These are phyloP conservation scores for Citrullus mucosospermus DNA, from an alignment of 306 rosid genomes.

Conservation along the genomic window DNA sequence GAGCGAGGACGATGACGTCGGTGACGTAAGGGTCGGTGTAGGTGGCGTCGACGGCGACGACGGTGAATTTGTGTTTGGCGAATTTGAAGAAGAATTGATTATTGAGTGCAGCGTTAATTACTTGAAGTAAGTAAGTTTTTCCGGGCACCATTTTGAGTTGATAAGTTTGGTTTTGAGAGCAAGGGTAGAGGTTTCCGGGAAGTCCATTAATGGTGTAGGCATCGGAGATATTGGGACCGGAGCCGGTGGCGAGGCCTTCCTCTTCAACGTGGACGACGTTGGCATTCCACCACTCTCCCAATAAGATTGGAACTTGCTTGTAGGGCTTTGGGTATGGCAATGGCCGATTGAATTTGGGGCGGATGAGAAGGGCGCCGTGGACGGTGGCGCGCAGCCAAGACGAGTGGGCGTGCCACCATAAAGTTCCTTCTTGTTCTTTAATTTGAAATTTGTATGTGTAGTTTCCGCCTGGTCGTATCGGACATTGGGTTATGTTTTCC, in stretches of 20 bases:
- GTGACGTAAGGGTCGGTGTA: slow-evolving; percentile 39
- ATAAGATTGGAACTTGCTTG: slow-evolving; percentile 34
- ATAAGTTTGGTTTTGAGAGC: slow-evolving; percentile 29
- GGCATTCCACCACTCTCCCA: slow-evolving; percentile 73
- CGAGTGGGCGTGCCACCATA: slow-evolving; percentile 70
- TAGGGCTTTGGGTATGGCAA: slow-evolving; percentile 32
- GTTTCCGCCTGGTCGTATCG: slow-evolving; percentile 28
- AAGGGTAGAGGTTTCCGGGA: slow-evolving; percentile 43
- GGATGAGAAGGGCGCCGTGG: slow-evolving; percentile 48
- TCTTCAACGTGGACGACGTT: slow-evolving; percentile 32
- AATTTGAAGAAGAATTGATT: slow-evolving; percentile 45
- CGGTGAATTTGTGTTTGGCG: slow-evolving; percentile 49
- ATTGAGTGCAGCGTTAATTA: slow-evolving; percentile 56
- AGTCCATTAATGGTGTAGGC: slow-evolving; percentile 59
- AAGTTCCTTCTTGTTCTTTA: slow-evolving; percentile 59
- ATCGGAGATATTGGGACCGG: slow-evolving; percentile 8
- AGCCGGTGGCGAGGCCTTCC: slow-evolving; percentile 11
- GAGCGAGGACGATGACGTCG: slow-evolving; percentile 26
- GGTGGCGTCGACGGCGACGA: slow-evolving; percentile 47
- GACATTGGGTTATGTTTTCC: slow-evolving; percentile 50
- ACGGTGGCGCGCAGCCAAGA: slow-evolving; percentile 52
- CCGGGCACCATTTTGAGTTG: slow-evolving; percentile 29
- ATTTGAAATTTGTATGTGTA: slow-evolving; percentile 40
- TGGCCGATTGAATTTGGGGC: slow-evolving; percentile 13
- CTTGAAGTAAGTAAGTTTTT: slow-evolving; percentile 40